Evolutionary conservation across 352 stramenopile genomes (phyloP).

Genomic region (Pythium plurisporium): DNA sequence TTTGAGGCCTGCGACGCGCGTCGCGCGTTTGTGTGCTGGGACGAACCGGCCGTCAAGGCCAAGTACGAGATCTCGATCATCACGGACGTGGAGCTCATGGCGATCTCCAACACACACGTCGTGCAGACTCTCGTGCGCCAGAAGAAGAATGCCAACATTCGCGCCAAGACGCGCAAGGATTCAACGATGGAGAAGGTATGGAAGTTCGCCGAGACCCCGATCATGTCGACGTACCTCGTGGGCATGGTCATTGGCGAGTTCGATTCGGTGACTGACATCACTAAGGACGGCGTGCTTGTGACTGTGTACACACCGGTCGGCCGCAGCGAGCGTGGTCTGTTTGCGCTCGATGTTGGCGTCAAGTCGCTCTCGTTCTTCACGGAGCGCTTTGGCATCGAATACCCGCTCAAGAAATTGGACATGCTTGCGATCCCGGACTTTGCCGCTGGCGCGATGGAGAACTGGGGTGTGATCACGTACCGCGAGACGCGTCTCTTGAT

Average conservation of each 20-base stretch:
- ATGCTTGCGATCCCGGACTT: conserved; percentile 97
- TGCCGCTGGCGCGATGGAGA: conserved; percentile 94
- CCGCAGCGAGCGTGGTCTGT: conserved; percentile 86
- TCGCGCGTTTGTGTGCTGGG: conserved; percentile 96
- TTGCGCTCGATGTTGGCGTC: conserved; percentile 80
- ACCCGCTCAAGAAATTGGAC: conserved; percentile 98
- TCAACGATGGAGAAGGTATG: conserved; percentile 55
- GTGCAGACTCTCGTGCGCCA: conserved; percentile 63
- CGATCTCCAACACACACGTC: conserved; percentile 96
- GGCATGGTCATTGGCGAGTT: conserved; percentile 96
- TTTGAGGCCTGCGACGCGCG: conserved; percentile 85
- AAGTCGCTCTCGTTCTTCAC: conserved; percentile 72
- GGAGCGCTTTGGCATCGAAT: conserved; percentile 75
- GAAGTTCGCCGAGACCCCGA: conserved; percentile 90
- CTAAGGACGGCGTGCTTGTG: conserved; percentile 88
- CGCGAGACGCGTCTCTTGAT: conserved; percentile 90
- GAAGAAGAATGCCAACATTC: conserved; percentile 55
- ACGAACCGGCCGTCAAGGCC: conserved; percentile 96
- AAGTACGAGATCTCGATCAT: conserved; percentile 92
- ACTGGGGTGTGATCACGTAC: conserved; percentile 96
- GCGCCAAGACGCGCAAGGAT: conserved; percentile 39
- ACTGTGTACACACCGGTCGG: conserved; percentile 94
- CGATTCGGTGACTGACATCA: conserved; percentile 90
- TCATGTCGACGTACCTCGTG: conserved; percentile 98
- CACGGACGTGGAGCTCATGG: conserved; percentile 87